Evolutionary conservation across 2,329 filamentous ascomycete genomes (phyloP), one percentile per base, ranked within the genome.

Genomic region (Penicillium sclerotiorum): DNA sequence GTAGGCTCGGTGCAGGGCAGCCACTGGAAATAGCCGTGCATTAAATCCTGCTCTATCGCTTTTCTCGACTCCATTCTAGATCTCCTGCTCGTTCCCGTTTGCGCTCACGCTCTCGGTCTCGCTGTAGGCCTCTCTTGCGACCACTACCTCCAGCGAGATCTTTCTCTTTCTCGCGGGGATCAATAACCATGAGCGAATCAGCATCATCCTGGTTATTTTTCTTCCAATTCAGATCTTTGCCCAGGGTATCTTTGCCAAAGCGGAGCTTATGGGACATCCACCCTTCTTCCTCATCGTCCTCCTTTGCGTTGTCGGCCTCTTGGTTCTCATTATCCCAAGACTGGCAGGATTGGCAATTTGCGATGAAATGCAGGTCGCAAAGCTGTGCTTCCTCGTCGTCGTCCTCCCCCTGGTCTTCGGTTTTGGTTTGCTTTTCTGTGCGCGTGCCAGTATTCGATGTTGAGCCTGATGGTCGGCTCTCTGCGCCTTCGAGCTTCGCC

Each of bases 301-400:
- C 68, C 41, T 84, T 84, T 83, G 81, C 58, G 1, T 36, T 53
- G 3, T 45, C 57, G 6, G 51, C 39, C 5, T 59, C 48, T 8
- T 62, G 55, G 39, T 85, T 36, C 33, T 36, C 33, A 20, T 36
- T 80, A 63, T 95, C 88, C 90, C 92, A 96, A 0, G 87, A 83
- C 50, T 83, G 85, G 70, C 94, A 97, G 37, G 90, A 96, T 67
- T 96, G 90, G 70, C 94, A 99, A 62, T 95, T 89, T 41, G 88
- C 89, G 56, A 99, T 95, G 70, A 97, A 99, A 69, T 99, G 94
- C 28, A 99, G 75, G 68, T 97, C 94, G 66, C 94, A 99, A 4
- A 95, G 78, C 42, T 80, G 80, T 2, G 84, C 86, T 67, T 95
- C 90, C 32, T 88, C 86, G 15, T 80, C 79, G 7, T 70, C 63